Evolutionary conservation across 768 basidiomycete species (phyloP), one percentile per base, ranked within the genome.

Genomic region (Hericium rajendrae): DNA sequence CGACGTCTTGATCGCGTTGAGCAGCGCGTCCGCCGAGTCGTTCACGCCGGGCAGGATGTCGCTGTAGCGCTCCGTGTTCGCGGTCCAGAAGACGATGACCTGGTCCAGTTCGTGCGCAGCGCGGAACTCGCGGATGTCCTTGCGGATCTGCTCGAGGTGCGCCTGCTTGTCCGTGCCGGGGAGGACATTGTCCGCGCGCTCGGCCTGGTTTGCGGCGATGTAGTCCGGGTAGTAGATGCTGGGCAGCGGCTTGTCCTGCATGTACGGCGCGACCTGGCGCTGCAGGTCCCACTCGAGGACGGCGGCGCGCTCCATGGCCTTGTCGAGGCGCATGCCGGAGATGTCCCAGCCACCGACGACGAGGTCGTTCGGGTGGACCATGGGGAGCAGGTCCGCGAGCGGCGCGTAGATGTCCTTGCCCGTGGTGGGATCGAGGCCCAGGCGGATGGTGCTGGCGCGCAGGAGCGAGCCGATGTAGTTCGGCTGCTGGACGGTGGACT

Each of bases 291-390:
- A 97, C 69, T 95, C 91, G 55, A 98, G 83, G 56, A 98, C 97
- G 69, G 91, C 78, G 52, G 94, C 88, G 62, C 95, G 91, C 60
- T 79, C 75, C 94, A 98, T 97, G 13, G 97, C 93, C 72, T 86
- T 79, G 72, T 97, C 94, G 75, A 99, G 81, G 43, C 83, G 71
- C 40, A 83, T 46, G 46, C 85, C 81, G 46, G 94, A 97, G 67
- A 99, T 98, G 67, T 99, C 97, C 97, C 95, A 99, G 18, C 97
- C 95, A 51, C 97, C 92, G 61, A 98, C 82, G 63, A 97, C 91
- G 67, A 97, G 86, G 73, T 97, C 97, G 68, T 97, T 94, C 52
- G 95, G 95, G 74, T 98, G 94, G 51, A 94, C 93, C 91, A 95
- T 97, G 51, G 94, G 94, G 46, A 97, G 80, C 60, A 97, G 83